These are phyloP conservation scores for Candida chauliodis DNA, from an alignment of 805 yeast species.

Conservation along the genomic window DNA sequence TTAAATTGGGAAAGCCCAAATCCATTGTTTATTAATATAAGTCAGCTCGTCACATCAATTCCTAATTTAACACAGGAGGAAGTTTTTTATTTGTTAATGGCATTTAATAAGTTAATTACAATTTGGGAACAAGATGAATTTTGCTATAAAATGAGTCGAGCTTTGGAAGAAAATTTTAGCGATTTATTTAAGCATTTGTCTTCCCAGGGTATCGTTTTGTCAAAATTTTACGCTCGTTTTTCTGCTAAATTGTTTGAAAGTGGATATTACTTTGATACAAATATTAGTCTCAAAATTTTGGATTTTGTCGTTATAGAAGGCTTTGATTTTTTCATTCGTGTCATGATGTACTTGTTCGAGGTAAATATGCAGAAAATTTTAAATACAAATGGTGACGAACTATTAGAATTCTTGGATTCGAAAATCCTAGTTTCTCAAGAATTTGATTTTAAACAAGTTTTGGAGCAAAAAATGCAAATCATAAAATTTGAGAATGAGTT, in stretches of 20 bases:
- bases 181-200: constrained; percentile 29
- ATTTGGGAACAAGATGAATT: constrained; percentile 30
- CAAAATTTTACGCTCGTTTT: constrained; percentile 16
- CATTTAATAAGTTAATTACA: constrained; percentile 24
- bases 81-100: constrained; percentile 30
- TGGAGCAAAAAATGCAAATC: constrained; percentile 21
- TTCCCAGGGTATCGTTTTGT: constrained; percentile 33
- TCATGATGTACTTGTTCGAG: constrained; percentile 22
- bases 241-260: constrained; percentile 18
- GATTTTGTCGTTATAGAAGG: constrained; percentile 42
- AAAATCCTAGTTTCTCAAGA: constrained; percentile 14
- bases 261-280: constrained; percentile 8
- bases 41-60: constrained; percentile 15
- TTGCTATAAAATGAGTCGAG: constrained; percentile 31
- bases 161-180: constrained; percentile 31
- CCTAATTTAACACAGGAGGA: constrained; percentile 24
- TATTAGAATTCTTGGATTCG: constrained; percentile 18
- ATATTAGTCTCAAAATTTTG: constrained; percentile 16
- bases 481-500: constrained; percentile 37
- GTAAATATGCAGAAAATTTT: constrained; percentile 15
- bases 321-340: constrained; percentile 28
- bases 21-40: constrained; percentile 4
- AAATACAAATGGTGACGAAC: constrained; percentile 21
- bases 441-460: constrained; percentile 12
- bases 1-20: too few species aligned